phyloP scores from a whole-genome alignment of 2,329 filamentous ascomycete species.

The Xylaria sp. region DNA sequence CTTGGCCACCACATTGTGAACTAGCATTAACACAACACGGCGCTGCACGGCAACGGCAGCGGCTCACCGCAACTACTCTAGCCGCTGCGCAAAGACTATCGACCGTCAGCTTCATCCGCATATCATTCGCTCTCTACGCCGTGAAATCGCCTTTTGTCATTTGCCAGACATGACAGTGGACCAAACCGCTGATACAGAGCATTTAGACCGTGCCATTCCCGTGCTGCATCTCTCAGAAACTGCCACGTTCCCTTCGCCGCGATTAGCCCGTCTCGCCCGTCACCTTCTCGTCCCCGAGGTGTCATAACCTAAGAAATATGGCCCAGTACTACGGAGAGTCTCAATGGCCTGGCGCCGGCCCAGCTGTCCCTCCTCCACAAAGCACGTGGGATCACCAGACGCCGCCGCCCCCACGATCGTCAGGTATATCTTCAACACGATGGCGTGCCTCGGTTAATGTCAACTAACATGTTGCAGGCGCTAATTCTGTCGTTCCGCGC shows the following conservation, averaged over 20 bases:
- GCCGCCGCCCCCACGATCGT: constrained; percentile 76
- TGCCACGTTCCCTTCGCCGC: constrained; percentile 14
- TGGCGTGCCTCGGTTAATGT: constrained; percentile 3
- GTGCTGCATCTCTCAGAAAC: constrained; percentile 1
- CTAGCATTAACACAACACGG: constrained; percentile 18
- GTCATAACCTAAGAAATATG: constrained; percentile 41
- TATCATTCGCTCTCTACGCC: background rate
- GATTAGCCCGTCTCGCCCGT: constrained; percentile 9
- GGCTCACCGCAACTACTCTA: constrained; percentile 24
- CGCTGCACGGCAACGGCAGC: constrained; percentile 15
- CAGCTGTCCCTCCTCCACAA: constrained; percentile 58
- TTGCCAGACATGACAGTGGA: constrained; percentile 10
- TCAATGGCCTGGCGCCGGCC: constrained; percentile 54
- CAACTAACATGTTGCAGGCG: constrained; percentile 62
- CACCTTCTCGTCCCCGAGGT: constrained; percentile 4
- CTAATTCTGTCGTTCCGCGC: constrained; percentile 77
- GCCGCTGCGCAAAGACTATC: constrained; percentile 25
- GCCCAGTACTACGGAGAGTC: constrained; percentile 52
- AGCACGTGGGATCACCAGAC: constrained; percentile 78
- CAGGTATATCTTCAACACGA: constrained; percentile 45
- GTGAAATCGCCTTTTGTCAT: constrained; percentile 1
- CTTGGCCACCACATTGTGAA: constrained; percentile 11
- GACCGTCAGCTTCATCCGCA: constrained; percentile 10
- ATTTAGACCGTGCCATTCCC: constrained; percentile 17
- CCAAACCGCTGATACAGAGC: constrained; percentile 24